These are phyloP conservation scores for Kluyveromyces marxianus DNA, from an alignment of 1,139 yeast species.

Conservation along the genomic window DNA sequence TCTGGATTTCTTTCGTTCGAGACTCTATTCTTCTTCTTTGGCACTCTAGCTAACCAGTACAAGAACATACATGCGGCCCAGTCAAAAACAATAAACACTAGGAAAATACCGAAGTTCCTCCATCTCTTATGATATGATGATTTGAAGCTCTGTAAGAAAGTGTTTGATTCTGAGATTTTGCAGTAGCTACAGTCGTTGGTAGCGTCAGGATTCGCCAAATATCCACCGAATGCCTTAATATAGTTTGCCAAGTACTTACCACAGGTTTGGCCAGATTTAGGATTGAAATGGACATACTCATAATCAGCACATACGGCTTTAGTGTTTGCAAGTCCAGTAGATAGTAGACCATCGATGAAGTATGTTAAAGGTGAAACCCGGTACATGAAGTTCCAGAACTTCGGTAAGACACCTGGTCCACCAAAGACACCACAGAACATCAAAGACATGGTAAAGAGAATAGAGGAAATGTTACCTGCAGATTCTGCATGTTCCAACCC, in stretches of 20 bases:
- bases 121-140: conserved; percentile 45
- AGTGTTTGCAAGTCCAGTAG: conserved; percentile 49
- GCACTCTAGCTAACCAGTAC: conserved; percentile 75
- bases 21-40: conserved; percentile 38
- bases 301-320: conserved; percentile 39
- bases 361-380: conserved; percentile 62
- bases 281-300: conserved; percentile 42
- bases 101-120: conserved; percentile 62
- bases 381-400: conserved; percentile 58
- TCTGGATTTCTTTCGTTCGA: no score
- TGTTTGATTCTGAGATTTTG: conserved; percentile 41
- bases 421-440: conserved; percentile 81
- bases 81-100: conserved; percentile 25
- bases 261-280: conserved; percentile 47
- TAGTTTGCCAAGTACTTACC: conserved; percentile 43
- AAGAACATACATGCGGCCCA: conserved; percentile 37
- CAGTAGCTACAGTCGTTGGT: conserved; percentile 48
- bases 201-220: conserved; percentile 37
- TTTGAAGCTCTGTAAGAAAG: conserved; percentile 39
- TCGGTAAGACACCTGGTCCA: conserved; percentile 46
- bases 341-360: conserved; percentile 43
- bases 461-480: conserved; percentile 61
- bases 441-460: conserved; percentile 60
- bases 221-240: conserved; percentile 49
- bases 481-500: conserved; percentile 51